Base-by-base conservation (phyloP, 805 yeast genomes). In the Isabelozyma pseudorhagii region DNA sequence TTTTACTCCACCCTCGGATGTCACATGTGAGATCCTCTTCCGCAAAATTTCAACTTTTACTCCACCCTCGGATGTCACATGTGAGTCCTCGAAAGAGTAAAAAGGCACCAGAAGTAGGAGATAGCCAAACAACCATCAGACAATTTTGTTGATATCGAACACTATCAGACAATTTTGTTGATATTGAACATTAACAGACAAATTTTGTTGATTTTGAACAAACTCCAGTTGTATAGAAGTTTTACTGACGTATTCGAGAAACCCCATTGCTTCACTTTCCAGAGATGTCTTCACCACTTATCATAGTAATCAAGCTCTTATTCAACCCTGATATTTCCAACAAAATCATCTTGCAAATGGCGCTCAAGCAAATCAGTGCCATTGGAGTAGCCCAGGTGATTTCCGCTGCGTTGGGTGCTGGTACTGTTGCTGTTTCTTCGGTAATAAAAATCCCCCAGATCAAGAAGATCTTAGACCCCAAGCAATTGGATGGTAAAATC, bases 401-500 rank as follows among this genome's bases (percentile, higher is more conserved):
- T 18, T 61, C 77, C 4, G 56, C 64, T 31, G 45, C 68, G 14
- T 59, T 72, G 14, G 68, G 77, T 3, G 61, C 69, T 1, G 51
- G 61, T 11, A 63, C 67, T 46, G 77, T 73, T 18, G 76, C 68
- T 1, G 69, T 56, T 3, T 69, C 77, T 21, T 66, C 74, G 41
- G 54, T 72, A 14, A 67, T 72, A 49, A 67, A 69, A 58, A 54
- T 72, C 25, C 79, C 79, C 3, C 79, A 74, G 50, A 72, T 74
- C 46, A 50, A 49, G 40, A 72, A 72, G 56, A 66, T 74, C 44
- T 45, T 65, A 39, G 54, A 52, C 18, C 75, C 72, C 4, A 46
- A 53, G 40, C 47, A 58, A 11, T 54, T 67, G 34, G 53, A 57
- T 14, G 60, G 55, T 11, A 56, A 69, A 27, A 57, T 66, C 17